Evolutionary conservation across 1,139 yeast species (phyloP), one percentile per base, ranked within the genome.

Genomic region (Yamadazyma diddensiae): DNA sequence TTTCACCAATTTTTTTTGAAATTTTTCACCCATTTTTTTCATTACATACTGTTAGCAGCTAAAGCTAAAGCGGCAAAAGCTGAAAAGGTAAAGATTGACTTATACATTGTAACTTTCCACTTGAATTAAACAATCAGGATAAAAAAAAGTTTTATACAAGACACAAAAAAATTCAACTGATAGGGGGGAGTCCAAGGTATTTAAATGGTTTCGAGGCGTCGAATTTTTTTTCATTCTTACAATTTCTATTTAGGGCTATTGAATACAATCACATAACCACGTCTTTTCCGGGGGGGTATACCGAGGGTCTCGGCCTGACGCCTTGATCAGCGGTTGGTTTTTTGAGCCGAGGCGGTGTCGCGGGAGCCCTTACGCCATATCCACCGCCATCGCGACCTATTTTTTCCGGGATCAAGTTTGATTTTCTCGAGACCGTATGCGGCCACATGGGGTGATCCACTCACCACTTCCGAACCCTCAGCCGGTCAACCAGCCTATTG

Each of bases 21-120:
- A 18, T 21, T 6, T 7, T 21, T 21, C 22, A 21, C 8, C 5
- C 8, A 10, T 21, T 10, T 9, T 22, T 13, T 12, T 6, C 5
- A 6, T 42, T 52, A 59, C 67, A 62, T 75, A 77, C 71, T 71
- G 65, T 77, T 64, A 37, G 71, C 70, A 52, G 66, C 73, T 39
- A 65, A 55, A 39, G 73, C 73, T 42, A 66, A 45, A 41, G 72
- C 71, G 39, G 72, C 59, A 35, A 71, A 52, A 41, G 74, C 70
- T 42, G 76, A 61, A 38, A 64, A 55, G 45, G 70, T 66, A 39
- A 69, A 46, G 45, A 71, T 45, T 45, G 70, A 59, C 57, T 63
- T 73, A 65, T 73, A 78, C 80, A 74, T 75, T 44, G 12, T 9
- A 6, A 34, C 16, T 14, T 13, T 5, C 26, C 20, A 6, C 15